Base-by-base conservation (phyloP, 2,329 filamentous ascomycete species). In the Phoma sp. region DNA sequence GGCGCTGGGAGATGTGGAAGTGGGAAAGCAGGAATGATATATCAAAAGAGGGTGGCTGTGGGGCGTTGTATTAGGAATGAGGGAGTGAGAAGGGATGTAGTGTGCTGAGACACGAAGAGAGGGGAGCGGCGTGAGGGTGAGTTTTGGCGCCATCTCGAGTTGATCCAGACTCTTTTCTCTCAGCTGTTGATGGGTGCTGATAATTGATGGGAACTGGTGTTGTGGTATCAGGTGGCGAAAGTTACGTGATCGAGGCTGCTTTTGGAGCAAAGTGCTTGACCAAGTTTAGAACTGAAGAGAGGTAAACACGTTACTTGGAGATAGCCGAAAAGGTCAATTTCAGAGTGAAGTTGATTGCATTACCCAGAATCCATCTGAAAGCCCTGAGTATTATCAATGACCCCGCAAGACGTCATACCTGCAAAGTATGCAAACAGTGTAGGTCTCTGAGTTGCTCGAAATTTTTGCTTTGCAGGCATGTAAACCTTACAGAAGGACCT, bases 41-140 rank as follows among this genome's bases (percentile, higher is more conserved):
- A 89, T 85, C 39, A 89, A 68, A 24, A 90, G 79, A 0, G 87
- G 86, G 58, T 85, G 85, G 49, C 80, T 74, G 65, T 86, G 83
- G 49, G 88, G 80, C 4, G 83, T 84, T 35, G 86, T 88, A 69
- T 90, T 90, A 18, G 88, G 87, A 32, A 85, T 79, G 4, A 78
- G 74, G 24, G 73, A 69, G 70, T 86, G 81, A 10, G 81, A 74
- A 4, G 85, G 82, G 54, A 90, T 89, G 24, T 80, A 75, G 68
- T 87, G 81, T 14, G 76, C 79, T 33, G 83, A 83, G n/a, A 89
- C 76, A 27, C 75, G 75, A 52, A 90, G 79, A 3, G 81, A 74
- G 29, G 77, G 72, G 13, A 85, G 73, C 11, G 82, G 74, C 7
- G 75, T 77, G 63, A 81, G 64, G 33, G 39, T 46, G 41, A 72